Percentiles rank a stretch among this genome's conserved stretches.
Conservation (phyloP, 768 basidiomycete genomes). For the Mycena haematopus region DNA sequence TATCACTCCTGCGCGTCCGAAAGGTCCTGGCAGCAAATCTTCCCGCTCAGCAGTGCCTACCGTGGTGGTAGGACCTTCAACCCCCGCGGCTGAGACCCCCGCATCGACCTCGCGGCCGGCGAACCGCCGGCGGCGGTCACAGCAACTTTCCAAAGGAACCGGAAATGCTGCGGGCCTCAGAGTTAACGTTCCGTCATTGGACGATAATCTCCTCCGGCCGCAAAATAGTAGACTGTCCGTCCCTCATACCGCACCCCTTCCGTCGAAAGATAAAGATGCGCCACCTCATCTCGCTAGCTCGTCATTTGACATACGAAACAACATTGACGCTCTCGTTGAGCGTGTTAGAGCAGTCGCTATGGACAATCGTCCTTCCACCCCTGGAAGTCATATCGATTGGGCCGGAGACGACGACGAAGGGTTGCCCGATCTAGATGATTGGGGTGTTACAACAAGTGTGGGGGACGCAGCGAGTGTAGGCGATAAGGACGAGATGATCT, state of each 20-base stretch:
- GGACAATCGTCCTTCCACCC: constrained; percentile 70
- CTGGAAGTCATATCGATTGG: constrained; percentile 87
- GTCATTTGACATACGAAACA: constrained; percentile 58
- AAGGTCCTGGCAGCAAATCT: constrained; percentile 41
- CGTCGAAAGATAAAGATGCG: constrained; percentile 65
- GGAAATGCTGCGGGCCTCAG: constrained; percentile 36
- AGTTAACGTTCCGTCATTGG: constrained; percentile 38
- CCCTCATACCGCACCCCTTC: constrained; percentile 44
- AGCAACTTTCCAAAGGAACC: constrained; percentile 43
- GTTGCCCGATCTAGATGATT: constrained; percentile 85
- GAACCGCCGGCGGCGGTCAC: constrained; percentile 58
- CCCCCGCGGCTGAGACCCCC: constrained; percentile 32
- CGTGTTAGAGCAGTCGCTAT: constrained; percentile 77
- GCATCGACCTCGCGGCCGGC: constrained; percentile 46
- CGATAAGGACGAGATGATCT: constrained; percentile 54
- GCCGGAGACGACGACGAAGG: constrained; percentile 86
- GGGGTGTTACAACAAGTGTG: constrained; percentile 67
- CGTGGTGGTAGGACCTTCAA: constrained; percentile 33
- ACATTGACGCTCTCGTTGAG: constrained; percentile 81
- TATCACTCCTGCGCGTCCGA: constrained; percentile 30
- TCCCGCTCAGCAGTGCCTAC: constrained; percentile 41
- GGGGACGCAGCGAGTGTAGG: constrained; percentile 54
- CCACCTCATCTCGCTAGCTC: constrained; percentile 59
- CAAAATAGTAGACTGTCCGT: constrained; percentile 37
- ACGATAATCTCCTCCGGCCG: constrained; percentile 42